phyloP scores from a whole-genome alignment of 805 yeast genomes.

The Ogataea angusta region DNA sequence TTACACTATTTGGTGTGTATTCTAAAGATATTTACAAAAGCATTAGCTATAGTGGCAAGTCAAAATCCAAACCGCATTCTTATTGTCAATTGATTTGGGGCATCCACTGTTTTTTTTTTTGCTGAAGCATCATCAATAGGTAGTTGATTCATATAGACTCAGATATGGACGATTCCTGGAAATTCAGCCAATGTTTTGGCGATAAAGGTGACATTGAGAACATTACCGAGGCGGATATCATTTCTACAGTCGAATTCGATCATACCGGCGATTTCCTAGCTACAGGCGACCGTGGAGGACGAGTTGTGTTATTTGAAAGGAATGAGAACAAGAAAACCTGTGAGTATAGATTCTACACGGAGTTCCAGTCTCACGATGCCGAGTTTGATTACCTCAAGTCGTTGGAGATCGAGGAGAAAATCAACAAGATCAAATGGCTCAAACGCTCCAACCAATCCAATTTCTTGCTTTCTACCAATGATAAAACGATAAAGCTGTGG shows the following conservation, averaged over 20 bases:
- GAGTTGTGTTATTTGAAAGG: constrained; percentile 93
- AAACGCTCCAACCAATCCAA: constrained; percentile 86
- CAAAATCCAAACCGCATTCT: neutral
- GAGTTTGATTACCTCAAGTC: constrained; percentile 96
- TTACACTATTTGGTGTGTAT: constrained; percentile 1
- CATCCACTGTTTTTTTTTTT: constrained; percentile 1
- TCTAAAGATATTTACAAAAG: neutral
- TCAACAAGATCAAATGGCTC: constrained; percentile 97
- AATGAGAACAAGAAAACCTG: constrained; percentile 73
- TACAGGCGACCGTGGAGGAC: constrained; percentile 98
- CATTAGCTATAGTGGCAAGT: neutral
- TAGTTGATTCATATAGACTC: constrained; percentile 1
- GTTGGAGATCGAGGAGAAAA: constrained; percentile 95
- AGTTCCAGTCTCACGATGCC: constrained; percentile 97
- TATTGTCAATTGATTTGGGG: constrained; percentile 2
- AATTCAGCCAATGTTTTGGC: constrained; percentile 96
- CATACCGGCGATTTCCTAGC: constrained; percentile 93
- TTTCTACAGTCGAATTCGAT: constrained; percentile 95
- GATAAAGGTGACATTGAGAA: constrained; percentile 96
- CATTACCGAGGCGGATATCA: constrained; percentile 95
- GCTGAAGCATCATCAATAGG: constrained; percentile 4
- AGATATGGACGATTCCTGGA: constrained; percentile 50
- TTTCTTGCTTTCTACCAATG: constrained; percentile 86
- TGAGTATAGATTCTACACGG: constrained; percentile 94
- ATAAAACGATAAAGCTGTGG: constrained; percentile 98